A percentile compares a stretch with the other conserved stretches of the same genome.
Conservation (phyloP, 345 rosid species). For the Eutrema japonicum region DNA sequence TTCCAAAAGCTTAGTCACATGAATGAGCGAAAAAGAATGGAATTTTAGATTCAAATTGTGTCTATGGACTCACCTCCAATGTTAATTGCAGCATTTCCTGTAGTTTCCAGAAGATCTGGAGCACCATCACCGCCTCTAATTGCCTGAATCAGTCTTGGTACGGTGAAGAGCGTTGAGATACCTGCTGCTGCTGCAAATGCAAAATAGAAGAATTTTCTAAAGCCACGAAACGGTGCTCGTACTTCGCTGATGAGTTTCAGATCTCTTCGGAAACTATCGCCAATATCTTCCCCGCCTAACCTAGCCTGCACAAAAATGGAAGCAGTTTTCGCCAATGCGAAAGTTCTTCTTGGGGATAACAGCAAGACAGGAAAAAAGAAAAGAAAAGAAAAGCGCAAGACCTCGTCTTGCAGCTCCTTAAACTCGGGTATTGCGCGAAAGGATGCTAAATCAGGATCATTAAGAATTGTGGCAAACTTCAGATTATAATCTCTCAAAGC, state of each 20-base stretch:
- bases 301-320: slow-evolving; percentile 61
- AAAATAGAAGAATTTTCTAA: slow-evolving; percentile 78
- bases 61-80: slow-evolving; percentile 70
- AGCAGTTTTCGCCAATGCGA: slow-evolving; percentile 5
- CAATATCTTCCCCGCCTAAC: slow-evolving; percentile 94
- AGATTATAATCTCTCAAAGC: slow-evolving; percentile 90
- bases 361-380: not conserved
- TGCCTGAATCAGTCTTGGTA: slow-evolving; percentile 78
- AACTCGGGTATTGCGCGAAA: slow-evolving; percentile 93
- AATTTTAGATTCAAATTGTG: not conserved
- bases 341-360: not conserved
- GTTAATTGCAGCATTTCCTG: slow-evolving; percentile 82
- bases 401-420: slow-evolving; percentile 97
- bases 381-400: slow-evolving; percentile 29
- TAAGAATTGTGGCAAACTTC: slow-evolving; percentile 86
- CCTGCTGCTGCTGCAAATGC: slow-evolving; percentile 94
- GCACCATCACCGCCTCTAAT: slow-evolving; percentile 79
- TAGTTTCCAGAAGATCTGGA: slow-evolving; percentile 75
- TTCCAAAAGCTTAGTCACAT: slow-evolving; percentile 64
- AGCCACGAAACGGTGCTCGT: slow-evolving; percentile 95
- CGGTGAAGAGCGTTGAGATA: slow-evolving; percentile 78
- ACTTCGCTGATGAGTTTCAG: slow-evolving; percentile 95
- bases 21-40: slow-evolving; percentile 23
- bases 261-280: slow-evolving; percentile 86
- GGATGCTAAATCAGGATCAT: slow-evolving; percentile 95